Percentiles rank a stretch among this genome's conserved stretches.
Evolutionary conservation across 2,329 filamentous ascomycete genomes (phyloP).

Genomic region (Atkinsonella hypoxylon): DNA sequence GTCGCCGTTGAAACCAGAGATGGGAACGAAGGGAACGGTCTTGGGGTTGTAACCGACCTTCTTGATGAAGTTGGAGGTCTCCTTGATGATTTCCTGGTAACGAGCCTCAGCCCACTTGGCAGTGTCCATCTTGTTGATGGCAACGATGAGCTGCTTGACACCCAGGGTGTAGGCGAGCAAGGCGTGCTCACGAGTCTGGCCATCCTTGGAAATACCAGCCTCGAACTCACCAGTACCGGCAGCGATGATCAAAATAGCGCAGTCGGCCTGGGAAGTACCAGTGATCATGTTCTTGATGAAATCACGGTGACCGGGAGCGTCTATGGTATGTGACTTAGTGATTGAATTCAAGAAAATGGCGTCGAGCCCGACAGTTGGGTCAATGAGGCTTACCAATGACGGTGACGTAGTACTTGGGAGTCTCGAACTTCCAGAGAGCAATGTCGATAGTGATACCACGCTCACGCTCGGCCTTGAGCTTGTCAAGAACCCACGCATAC

Average conservation of each 20-base stretch:
- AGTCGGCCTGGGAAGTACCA: conserved; percentile 99
- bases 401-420: conserved; percentile 92
- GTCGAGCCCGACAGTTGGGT: no score
- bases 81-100: conserved; percentile 99
- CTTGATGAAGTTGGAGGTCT: conserved; percentile 99
- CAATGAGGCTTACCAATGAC: conserved; percentile 64
- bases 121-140: conserved; percentile 99
- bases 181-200: conserved; percentile 99
- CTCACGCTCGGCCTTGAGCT: conserved; percentile 97
- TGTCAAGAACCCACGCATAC: conserved; percentile 99
- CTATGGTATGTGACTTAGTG: conserved; percentile 26
- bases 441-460: conserved; percentile 99
- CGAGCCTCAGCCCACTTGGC: conserved; percentile 94
- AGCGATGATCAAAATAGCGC: conserved; percentile 99
- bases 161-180: conserved; percentile 99
- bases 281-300: conserved; percentile 99
- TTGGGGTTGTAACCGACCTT: conserved; percentile 99
- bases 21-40: conserved; percentile 94
- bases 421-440: conserved; percentile 99
- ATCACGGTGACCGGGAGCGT: conserved; percentile 99
- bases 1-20: conserved; percentile 99
- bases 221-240: conserved; percentile 99
- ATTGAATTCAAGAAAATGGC: no score
- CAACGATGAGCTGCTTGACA: conserved; percentile 99
- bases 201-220: conserved; percentile 99